These are phyloP conservation scores for Beta macrorhiza DNA, from an alignment of 179 eudicot species.

Conservation along the genomic window DNA sequence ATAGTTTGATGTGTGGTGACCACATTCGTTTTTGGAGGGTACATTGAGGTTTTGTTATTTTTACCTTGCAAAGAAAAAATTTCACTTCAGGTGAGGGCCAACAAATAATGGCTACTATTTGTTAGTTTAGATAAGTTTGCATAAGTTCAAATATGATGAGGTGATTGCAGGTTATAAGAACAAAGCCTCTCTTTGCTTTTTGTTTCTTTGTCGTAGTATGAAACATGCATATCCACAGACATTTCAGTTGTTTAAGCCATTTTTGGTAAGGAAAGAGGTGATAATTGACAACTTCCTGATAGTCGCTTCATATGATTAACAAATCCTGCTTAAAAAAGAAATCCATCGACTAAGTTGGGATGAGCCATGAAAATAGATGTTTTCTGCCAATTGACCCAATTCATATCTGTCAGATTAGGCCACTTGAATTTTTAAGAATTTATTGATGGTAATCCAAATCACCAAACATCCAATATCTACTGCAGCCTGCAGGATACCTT, in stretches of 20 bases:
- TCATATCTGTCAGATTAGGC: not conserved
- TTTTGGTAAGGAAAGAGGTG: not conserved
- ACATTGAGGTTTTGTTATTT: slow-evolving; percentile 8
- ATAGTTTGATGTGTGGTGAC: not conserved
- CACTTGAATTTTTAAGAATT: not conserved
- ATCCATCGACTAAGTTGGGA: not conserved
- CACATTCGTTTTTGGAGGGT: not conserved
- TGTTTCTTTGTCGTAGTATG: too few relatives aligned
- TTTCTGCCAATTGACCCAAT: not conserved
- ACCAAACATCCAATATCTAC: not conserved
- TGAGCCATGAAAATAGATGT: not conserved
- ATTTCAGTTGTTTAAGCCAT: not conserved
- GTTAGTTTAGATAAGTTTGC: not conserved
- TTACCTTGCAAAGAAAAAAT: not conserved
- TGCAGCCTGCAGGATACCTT: not conserved
- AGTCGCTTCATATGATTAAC: not conserved
- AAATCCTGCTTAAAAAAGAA: not conserved
- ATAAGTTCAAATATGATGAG: not conserved
- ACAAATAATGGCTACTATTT: not conserved
- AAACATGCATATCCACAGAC: not conserved
- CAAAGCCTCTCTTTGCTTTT: not conserved
- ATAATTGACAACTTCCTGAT: not conserved
- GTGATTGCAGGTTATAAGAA: not conserved
- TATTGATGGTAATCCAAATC: not conserved
- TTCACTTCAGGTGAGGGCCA: not conserved